Evolutionary conservation across 257 asterid species (phyloP), one percentile per base, ranked within the genome.

Genomic region (Solanum pinnatisectum): DNA sequence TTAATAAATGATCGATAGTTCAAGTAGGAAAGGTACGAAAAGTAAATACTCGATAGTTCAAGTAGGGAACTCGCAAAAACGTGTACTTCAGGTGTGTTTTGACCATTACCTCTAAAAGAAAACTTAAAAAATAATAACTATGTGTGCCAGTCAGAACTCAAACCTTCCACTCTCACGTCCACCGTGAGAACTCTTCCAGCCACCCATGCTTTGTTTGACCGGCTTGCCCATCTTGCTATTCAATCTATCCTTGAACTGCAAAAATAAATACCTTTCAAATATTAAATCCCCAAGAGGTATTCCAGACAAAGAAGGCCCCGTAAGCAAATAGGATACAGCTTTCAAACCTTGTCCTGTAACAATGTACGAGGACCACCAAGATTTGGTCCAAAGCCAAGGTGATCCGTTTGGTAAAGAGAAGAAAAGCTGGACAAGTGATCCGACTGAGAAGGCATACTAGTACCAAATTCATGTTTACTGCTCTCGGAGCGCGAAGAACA

Each of bases 361-460:
- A 87, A 88, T 68, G 52, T 40, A 67, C 60, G 73, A 63, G 90
- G 84, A 71, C 87, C 86, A 89, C 82, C 83, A 36, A 89, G 60
- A 85, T 90, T 89, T 76, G 81, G 91, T 46, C 77, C 87, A 86
- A 90, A 88, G 72, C 92, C 91, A 89, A 88, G 93, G 46, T 86
- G 89, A 88, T 90, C 91, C 74, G 63, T 81, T 85, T 90, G 88
- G 89, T 88, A 87, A 78, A 86, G 87, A 65, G 36, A 68, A 89
- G 91, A 90, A 63, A 88, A 85, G 79, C 87, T 68, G 25, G 93
- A 84, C 60, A 84, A 77, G 27, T 86, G 87, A 65, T 88, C 79
- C 46, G 42, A n/a, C 86, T 82, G 87, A 84, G 90, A 71, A 87
- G 88, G 82, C 32, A 32, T 33, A 68, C 52, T 86, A 36, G 63